Evolutionary conservation across 2,329 filamentous ascomycete genomes (phyloP).

Genomic region (Ciborinia camelliae): DNA sequence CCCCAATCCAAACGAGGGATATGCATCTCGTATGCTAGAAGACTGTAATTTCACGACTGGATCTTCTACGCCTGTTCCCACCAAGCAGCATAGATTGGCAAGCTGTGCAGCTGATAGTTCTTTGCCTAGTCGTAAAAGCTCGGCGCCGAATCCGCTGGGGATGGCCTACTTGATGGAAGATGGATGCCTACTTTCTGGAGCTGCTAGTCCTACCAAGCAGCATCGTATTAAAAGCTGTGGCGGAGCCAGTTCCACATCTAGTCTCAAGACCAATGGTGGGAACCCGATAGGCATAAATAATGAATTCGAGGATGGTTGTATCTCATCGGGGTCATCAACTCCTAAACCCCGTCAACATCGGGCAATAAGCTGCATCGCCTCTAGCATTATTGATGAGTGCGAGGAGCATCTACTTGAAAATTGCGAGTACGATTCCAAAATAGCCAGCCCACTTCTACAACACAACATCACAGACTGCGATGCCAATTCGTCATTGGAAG

Average conservation of each 20-base stretch:
- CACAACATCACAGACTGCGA: background rate
- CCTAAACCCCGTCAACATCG: background rate
- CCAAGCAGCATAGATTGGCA: conserved; percentile 7
- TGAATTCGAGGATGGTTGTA: background rate
- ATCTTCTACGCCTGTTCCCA: background rate
- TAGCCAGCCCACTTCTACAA: background rate
- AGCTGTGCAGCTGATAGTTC: background rate
- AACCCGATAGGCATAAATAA: background rate
- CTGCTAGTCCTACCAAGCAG: conserved; percentile 5
- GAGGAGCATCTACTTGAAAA: conserved; percentile 6
- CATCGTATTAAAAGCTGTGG: background rate
- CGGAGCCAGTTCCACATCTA: background rate
- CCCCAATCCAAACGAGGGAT: background rate
- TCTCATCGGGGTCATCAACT: background rate
- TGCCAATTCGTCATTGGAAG: background rate
- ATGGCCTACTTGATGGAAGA: background rate
- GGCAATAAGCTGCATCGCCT: background rate
- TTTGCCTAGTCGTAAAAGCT: background rate
- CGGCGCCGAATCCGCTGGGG: background rate
- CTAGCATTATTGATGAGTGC: background rate
- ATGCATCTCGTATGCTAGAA: background rate
- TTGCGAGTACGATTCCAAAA: conserved; percentile 7
- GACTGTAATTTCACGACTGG: conserved; percentile 3
- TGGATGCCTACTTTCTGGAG: conserved; percentile 13
- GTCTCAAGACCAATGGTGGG: too few relatives aligned